Evolutionary conservation across 768 basidiomycete species (phyloP).

Genomic region (Termitomyces sp.): DNA sequence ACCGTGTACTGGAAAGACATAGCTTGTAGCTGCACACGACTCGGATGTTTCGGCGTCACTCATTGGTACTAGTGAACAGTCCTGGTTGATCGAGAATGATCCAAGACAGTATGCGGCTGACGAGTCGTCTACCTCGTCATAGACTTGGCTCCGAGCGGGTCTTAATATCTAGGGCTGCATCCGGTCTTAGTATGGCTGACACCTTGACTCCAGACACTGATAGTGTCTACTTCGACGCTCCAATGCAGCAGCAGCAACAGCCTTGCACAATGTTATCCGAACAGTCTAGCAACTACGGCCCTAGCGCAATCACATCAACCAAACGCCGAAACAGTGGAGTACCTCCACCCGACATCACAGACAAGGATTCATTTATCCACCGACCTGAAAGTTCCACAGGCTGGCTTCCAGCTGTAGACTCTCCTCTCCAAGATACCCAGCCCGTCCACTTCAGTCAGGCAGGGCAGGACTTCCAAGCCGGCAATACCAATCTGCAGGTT

Average conservation of each 20-base stretch:
- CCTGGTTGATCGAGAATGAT: constrained; percentile 1
- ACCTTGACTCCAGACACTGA: constrained; percentile 24
- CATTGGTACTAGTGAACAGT: too few species aligned
- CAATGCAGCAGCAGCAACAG: constrained; percentile 14
- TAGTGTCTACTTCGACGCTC: constrained; percentile 41
- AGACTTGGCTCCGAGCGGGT: not conserved
- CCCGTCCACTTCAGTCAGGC: not conserved
- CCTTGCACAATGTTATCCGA: constrained; percentile 1
- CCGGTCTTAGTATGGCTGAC: constrained; percentile 10
- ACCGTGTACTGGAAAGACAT: too few species aligned
- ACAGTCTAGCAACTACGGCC: not conserved
- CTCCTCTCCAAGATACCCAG: constrained; percentile 4
- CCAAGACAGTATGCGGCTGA: constrained; percentile 3
- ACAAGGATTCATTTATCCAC: not conserved
- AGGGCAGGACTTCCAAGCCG: not conserved
- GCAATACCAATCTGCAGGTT: not conserved
- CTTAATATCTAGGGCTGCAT: not conserved
- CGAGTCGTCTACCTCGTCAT: not conserved
- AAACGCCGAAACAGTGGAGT: not conserved
- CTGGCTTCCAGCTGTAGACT: constrained; percentile 17
- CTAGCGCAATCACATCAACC: not conserved
- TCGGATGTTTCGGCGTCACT: too few species aligned
- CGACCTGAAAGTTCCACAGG: constrained; percentile 8
- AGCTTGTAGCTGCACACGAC: too few species aligned
- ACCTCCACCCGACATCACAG: not conserved